Evolutionary conservation across 495 filamentous ascomycete genomes (phyloP), one percentile per base, ranked within the genome.

Genomic region (Tuber microsphaerosporum): DNA sequence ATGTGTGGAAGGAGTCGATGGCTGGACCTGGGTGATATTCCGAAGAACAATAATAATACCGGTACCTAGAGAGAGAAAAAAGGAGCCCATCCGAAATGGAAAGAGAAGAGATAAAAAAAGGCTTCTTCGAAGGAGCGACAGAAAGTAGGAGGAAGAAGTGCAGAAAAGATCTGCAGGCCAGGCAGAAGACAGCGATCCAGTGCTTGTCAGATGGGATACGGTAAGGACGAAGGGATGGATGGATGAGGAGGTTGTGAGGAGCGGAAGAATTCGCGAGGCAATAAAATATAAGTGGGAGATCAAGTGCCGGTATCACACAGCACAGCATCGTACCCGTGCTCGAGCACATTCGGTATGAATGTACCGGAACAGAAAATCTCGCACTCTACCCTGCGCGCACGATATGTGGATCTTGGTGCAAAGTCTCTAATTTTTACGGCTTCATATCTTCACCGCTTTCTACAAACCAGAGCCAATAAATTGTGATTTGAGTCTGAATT

Each of bases 41-140:
- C 56, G 26, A 65, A 61, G 16, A 75, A 70, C 70, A 78, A 72
- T 65, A 75, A 75, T 75, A 75, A 78, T 69, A 69, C 6, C 71
- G 70, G 34, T 37, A 37, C 2, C 34, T 37, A 76, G 71, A 0
- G 44, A 43, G 71, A 69, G 71, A 43, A 26, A 71, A 68, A 71
- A 75, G 51, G 71, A 43, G 73, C 46, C 26, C 4, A 31, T 2
- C 56, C 56, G 45, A 70, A 71, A 65, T 44, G 61, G 68, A 39
- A 43, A 26, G 20, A 78, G 56, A 79, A 79, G 72, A 48, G 8
- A 46, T 42, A 73, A 79, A 31, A 26, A 79, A 72, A 31, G 48
- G 37, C 65, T 79, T 19, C 61, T 75, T 79, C 70, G 70, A 78
- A 79, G 78, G 77, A 79, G 65, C 75, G 77, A 79, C 77, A 79